Evolutionary conservation across 805 yeast species (phyloP).

Genomic region (Starmerella davenportii): DNA sequence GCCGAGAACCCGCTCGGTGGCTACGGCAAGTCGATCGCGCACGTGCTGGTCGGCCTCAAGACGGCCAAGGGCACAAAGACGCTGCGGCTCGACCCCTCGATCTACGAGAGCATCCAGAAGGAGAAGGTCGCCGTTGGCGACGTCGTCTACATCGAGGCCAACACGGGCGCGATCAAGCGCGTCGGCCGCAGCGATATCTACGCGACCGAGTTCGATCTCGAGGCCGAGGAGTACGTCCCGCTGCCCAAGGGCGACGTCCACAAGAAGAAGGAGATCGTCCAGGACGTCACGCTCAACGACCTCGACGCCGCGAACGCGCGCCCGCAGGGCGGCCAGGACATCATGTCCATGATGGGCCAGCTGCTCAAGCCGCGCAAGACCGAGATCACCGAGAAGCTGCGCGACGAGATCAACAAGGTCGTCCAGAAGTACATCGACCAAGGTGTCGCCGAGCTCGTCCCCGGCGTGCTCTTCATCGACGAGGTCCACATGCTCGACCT

Average conservation of each 20-base stretch:
- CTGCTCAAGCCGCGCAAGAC: constrained; percentile 89
- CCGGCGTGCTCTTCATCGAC: constrained; percentile 94
- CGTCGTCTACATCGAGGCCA: constrained; percentile 90
- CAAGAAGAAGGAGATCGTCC: constrained; percentile 93
- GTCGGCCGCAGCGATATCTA: constrained; percentile 98
- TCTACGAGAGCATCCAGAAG: constrained; percentile 84
- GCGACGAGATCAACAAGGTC: constrained; percentile 86
- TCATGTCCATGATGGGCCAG: constrained; percentile 92
- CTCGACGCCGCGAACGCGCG: constrained; percentile 90
- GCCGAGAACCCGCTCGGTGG: constrained; percentile 95
- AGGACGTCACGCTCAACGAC: constrained; percentile 91
- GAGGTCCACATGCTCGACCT: constrained; percentile 97
- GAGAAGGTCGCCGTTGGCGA: constrained; percentile 91
- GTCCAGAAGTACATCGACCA: constrained; percentile 93
- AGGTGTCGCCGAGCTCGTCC: constrained; percentile 93
- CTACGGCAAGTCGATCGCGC: constrained; percentile 89
- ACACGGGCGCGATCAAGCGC: constrained; percentile 91
- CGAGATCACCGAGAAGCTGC: constrained; percentile 86
- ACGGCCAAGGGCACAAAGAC: constrained; percentile 84
- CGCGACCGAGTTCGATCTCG: constrained; percentile 94
- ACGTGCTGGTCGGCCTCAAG: constrained; percentile 84
- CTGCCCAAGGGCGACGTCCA: constrained; percentile 98
- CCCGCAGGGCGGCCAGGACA: constrained; percentile 95
- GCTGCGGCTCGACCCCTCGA: constrained; percentile 75
- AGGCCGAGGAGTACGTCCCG: constrained; percentile 97